These are phyloP conservation scores for Neolecta irregularis DNA, from an alignment of 1,139 yeast genomes.

Conservation along the genomic window DNA sequence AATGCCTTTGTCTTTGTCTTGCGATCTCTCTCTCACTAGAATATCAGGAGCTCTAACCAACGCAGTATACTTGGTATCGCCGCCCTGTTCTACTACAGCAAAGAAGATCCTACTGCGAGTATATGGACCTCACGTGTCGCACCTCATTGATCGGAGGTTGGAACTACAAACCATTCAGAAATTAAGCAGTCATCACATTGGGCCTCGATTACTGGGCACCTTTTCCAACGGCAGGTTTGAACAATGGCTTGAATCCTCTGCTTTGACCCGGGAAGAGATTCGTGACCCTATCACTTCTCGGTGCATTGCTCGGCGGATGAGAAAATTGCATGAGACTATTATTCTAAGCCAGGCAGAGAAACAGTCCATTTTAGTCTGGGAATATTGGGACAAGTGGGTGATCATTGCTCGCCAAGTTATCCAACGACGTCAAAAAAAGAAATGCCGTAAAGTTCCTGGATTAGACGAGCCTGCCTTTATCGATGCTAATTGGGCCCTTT, in stretches of 20 bases:
- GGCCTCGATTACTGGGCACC: conserved; percentile 78
- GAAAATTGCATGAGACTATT: conserved; percentile 74
- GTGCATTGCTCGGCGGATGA: conserved; percentile 90
- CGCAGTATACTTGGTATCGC: conserved; percentile 52
- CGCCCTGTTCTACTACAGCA: conserved; percentile 8
- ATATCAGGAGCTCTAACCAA: conserved; percentile 90
- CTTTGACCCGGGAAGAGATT: conserved; percentile 57
- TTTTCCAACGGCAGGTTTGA: conserved; percentile 86
- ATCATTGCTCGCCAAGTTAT: conserved; percentile 26
- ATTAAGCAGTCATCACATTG: conserved; percentile 62
- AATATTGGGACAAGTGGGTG: conserved; percentile 57
- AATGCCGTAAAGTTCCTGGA: neutral
- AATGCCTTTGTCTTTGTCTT: conserved; percentile 24
- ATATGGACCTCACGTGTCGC: conserved; percentile 82
- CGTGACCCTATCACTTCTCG: conserved; percentile 62
- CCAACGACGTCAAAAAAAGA: conserved; percentile 8
- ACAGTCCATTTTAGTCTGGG: conserved; percentile 46
- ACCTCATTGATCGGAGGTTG: conserved; percentile 68
- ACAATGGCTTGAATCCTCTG: conserved; percentile 67
- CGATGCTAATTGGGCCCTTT: conserved; percentile 35
- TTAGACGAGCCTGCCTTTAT: neutral
- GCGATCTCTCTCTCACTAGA: conserved; percentile 37
- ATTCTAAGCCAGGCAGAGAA: conserved; percentile 42
- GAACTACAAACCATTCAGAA: conserved; percentile 63
- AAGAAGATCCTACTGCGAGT: conserved; percentile 47